These are phyloP conservation scores for Camptophora hylomeconis DNA, from an alignment of 2,329 filamentous ascomycete genomes.

Conservation along the genomic window DNA sequence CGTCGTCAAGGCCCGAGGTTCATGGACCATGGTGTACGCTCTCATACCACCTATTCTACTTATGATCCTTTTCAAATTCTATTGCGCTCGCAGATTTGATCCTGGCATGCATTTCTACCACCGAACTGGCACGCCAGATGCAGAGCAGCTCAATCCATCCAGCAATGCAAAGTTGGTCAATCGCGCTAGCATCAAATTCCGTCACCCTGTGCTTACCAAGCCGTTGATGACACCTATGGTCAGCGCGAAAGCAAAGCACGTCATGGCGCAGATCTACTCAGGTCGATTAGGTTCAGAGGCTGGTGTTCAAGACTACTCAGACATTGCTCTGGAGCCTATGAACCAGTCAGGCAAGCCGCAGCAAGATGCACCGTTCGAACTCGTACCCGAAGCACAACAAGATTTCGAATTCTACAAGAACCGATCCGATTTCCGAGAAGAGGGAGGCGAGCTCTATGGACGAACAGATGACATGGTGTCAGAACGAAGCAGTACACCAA, in stretches of 20 bases:
- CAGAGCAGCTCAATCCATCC: slow-evolving; percentile 27
- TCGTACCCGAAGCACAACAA: slow-evolving; percentile 73
- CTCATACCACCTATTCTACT: slow-evolving; percentile 65
- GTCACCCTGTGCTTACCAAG: slow-evolving; percentile 81
- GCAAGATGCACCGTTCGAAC: slow-evolving; percentile 63
- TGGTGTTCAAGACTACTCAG: slow-evolving; percentile 48
- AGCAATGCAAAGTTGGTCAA: slow-evolving; percentile 33
- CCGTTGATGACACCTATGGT: slow-evolving; percentile 92
- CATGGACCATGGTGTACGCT: slow-evolving; percentile 52
- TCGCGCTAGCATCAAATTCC: slow-evolving; percentile 65
- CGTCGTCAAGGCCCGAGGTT: slow-evolving; percentile 58
- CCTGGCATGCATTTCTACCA: slow-evolving; percentile 69
- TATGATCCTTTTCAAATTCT: slow-evolving; percentile 73
- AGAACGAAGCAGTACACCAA: slow-evolving; percentile 31
- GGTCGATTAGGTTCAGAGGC: slow-evolving; percentile 61
- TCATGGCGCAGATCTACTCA: slow-evolving; percentile 73
- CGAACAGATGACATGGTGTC: slow-evolving; percentile 32
- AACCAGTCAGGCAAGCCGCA: slow-evolving; percentile 27
- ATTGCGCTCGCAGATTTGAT: slow-evolving; percentile 66
- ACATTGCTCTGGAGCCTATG: slow-evolving; percentile 49
- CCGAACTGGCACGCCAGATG: slow-evolving; percentile 45
- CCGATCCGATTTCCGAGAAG: slow-evolving; percentile 75
- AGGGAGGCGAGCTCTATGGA: slow-evolving; percentile 56
- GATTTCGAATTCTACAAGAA: slow-evolving; percentile 91
- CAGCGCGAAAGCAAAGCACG: slow-evolving; percentile 74